Evolutionary conservation across 352 stramenopile genomes (phyloP), one percentile per base, ranked within the genome.

Genomic region (Phytophthora agathidicida): DNA sequence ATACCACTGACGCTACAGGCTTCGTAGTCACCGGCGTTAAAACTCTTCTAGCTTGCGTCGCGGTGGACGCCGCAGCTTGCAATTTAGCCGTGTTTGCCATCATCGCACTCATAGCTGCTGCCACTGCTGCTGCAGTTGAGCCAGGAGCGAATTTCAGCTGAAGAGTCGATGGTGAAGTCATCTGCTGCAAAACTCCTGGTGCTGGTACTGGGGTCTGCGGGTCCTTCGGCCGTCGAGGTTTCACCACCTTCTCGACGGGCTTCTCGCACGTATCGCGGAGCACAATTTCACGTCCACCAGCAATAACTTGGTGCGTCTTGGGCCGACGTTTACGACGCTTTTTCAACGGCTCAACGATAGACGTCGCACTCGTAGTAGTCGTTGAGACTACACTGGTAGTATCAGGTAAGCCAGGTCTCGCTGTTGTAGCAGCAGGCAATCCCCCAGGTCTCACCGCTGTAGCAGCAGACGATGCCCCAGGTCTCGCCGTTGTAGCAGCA

Each of bases 191-290:
- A 3, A 28, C 11, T 0, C 20, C 10, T 38, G 56, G 20, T 32
- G 17, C 17, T 24, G 48, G n/a, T 32, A 50, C 41, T 45, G 47
- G 41, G 0, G 66, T 61, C 36, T 48, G 50, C 3, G 41, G 28
- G 8, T 75, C 58, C 44, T 76, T 80, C 0, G 55, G 22, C 7
- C 57, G 57, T 24, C 69, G 57, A 35, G 65, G 71, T 32, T 90
- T 90, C 26, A 80, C 72, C 14, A 85, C 48, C 49, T 88, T 88
- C 41, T 88, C 80, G 2, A 27, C 37, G 11, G 68, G 77, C 41
- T 81, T 86, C 42, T 90, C 80, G 38, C 80, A 90, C 17, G 77
- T 80, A 49, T 90, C 80, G 0, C 54, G 65, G 11, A 90, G 68
- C 13, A 79, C 44, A 10, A 88, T 61, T 47, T 84, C 64, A 3